Conservation (phyloP, 2,329 filamentous ascomycete genomes). For the Diaporthe humulicola region DNA sequence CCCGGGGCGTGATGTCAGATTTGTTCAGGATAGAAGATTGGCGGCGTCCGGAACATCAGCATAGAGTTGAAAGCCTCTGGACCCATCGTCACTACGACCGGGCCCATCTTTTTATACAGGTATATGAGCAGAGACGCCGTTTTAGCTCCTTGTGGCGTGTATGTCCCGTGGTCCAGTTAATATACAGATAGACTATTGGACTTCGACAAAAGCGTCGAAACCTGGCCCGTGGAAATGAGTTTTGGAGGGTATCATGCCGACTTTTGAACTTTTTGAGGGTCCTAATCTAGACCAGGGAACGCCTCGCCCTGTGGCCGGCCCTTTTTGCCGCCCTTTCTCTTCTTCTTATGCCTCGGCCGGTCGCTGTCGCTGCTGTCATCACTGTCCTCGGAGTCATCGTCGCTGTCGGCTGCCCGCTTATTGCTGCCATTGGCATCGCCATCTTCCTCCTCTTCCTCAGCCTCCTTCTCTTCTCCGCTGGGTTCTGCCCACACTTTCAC, state of each 20-base stretch:
- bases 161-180: conserved; percentile 21
- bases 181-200: conserved; percentile 27
- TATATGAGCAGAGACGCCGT: conserved; percentile 37
- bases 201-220: background rate
- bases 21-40: too few species aligned
- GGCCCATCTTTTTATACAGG: conserved; percentile 35
- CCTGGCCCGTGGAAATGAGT: conserved; percentile 11
- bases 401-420: conserved; percentile 60
- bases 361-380: conserved; percentile 61
- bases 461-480: conserved; percentile 61
- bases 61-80: conserved; percentile 34
- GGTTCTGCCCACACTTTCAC: conserved; percentile 92
- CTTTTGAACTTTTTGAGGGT: background rate
- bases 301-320: conserved; percentile 39
- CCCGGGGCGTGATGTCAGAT: conserved; percentile 63
- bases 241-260: conserved; percentile 40
- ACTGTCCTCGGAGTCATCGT: conserved; percentile 56
- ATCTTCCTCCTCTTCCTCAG: conserved; percentile 57
- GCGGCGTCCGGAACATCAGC: background rate
- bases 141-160: conserved; percentile 23
- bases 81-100: conserved; percentile 7
- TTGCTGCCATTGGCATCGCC: conserved; percentile 53
- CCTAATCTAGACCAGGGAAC: conserved; percentile 39
- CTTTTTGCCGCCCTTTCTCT: conserved; percentile 59
- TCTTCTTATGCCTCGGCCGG: conserved; percentile 51